Percentiles rank a stretch among this genome's conserved stretches.
Conservation (phyloP, 495 filamentous ascomycete genomes). For the Hyaloscypha hepaticicola region DNA sequence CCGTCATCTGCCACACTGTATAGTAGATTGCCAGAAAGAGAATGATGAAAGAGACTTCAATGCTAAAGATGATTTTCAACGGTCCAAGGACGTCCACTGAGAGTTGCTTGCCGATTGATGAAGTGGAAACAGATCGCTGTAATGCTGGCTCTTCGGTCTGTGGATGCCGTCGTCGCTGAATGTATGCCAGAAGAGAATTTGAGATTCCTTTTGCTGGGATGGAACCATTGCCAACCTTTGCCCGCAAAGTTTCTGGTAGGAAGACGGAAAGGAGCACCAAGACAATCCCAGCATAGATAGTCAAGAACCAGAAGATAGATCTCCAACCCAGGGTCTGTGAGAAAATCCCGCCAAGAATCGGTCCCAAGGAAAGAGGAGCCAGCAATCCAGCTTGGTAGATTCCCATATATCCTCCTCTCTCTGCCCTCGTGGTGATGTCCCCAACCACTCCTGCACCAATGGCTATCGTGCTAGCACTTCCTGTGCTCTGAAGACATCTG, state of each 20-base stretch:
- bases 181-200: conserved; percentile 24
- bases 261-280: conserved; percentile 41
- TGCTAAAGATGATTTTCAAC: conserved; percentile 24
- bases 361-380: conserved; percentile 49
- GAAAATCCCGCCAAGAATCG: conserved; percentile 53
- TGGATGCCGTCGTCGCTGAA: conserved; percentile 17
- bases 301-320: conserved; percentile 57
- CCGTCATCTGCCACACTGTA: conserved; percentile 57
- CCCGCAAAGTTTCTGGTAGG: conserved; percentile 55
- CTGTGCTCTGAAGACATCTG: conserved; percentile 60
- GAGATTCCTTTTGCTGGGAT: conserved; percentile 28
- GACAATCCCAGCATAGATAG: conserved; percentile 47
- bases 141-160: background rate
- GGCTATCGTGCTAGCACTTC: conserved; percentile 54
- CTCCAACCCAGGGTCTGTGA: conserved; percentile 54
- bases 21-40: conserved; percentile 52
- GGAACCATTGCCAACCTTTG: conserved; percentile 52
- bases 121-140: conserved; percentile 8
- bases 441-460: conserved; percentile 57
- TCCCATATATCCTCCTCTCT: conserved; percentile 56
- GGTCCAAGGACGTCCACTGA: conserved; percentile 25
- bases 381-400: conserved; percentile 51
- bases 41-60: conserved; percentile 41
- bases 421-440: conserved; percentile 51
- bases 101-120: conserved; percentile 25